Conservation (phyloP, 2,329 filamentous ascomycete genomes). For the Daldinia sp. region DNA sequence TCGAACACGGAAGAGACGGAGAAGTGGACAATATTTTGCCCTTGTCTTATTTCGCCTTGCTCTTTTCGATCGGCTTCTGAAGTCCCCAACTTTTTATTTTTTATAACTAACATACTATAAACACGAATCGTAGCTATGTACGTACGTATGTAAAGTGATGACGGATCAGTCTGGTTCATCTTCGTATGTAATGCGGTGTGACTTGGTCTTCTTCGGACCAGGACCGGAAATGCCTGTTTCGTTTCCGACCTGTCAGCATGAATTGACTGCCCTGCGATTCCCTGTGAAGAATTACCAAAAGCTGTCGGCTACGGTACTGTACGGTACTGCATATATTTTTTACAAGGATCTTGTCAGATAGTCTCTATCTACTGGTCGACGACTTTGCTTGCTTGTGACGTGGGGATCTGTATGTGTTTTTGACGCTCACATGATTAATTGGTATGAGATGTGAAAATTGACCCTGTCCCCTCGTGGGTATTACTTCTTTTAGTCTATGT, state of each 20-base stretch:
- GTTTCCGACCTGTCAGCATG: slow-evolving; percentile 1
- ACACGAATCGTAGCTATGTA: too few species aligned
- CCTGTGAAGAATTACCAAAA: slow-evolving; percentile 9
- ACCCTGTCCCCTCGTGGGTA: too few species aligned
- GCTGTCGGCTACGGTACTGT: slow-evolving; percentile 6
- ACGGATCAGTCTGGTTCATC: not conserved
- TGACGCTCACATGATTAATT: slow-evolving; percentile 28
- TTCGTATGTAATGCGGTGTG: slow-evolving; percentile 25
- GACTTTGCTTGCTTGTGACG: slow-evolving; percentile 25
- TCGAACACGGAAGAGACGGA: not conserved
- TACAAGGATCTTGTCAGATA: slow-evolving; percentile 9
- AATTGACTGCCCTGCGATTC: not conserved
- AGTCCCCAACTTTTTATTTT: not conserved
- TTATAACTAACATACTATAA: too few species aligned
- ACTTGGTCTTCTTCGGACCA: slow-evolving; percentile 11
- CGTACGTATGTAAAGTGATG: not conserved
- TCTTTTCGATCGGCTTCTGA: not conserved
- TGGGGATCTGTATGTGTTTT: slow-evolving; percentile 22
- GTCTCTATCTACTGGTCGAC: slow-evolving; percentile 12
- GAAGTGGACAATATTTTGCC: not conserved
- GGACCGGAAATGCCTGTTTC: slow-evolving; percentile 17
- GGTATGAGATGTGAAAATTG: slow-evolving; percentile 15
- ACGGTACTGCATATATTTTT: slow-evolving; percentile 12
- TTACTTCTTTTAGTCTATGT: too few species aligned
- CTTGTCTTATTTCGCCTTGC: not conserved